Percentiles rank a stretch among this genome's conserved stretches.
Evolutionary conservation across 345 rosid species (phyloP).

Genomic region (Murraya paniculata): DNA sequence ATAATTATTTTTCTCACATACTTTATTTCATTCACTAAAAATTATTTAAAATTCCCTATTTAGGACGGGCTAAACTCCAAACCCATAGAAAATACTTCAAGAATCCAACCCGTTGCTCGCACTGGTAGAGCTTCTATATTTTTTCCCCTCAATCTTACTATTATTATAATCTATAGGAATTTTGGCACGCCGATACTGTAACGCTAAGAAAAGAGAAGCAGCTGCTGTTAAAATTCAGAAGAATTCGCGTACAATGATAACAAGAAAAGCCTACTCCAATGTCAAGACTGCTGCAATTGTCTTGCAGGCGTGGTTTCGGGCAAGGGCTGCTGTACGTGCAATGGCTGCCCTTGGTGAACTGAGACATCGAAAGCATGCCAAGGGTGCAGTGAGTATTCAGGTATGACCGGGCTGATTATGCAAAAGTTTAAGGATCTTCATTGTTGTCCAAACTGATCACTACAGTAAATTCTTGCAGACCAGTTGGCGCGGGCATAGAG

Average conservation of each 20-base stretch:
- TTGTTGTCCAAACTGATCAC: constrained; percentile 11
- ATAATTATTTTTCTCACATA: too few relatives aligned
- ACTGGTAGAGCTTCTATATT: neutral
- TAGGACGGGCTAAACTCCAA: too few relatives aligned
- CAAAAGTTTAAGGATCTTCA: constrained; percentile 8
- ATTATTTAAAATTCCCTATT: too few relatives aligned
- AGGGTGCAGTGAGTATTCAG: constrained; percentile 60
- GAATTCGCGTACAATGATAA: constrained; percentile 56
- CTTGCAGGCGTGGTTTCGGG: constrained; percentile 63
- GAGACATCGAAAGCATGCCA: constrained; percentile 27
- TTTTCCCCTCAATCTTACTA: neutral
- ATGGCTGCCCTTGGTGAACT: constrained; percentile 46
- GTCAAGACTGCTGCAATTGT: constrained; percentile 50
- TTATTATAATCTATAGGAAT: constrained; percentile 41
- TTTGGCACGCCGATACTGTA: constrained; percentile 38
- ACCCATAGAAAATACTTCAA: neutral
- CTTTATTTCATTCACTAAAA: too few relatives aligned
- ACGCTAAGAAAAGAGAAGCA: constrained; percentile 40
- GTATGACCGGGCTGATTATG: constrained; percentile 27
- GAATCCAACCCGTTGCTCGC: constrained; percentile 1
- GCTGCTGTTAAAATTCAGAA: constrained; percentile 78
- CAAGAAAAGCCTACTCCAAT: constrained; percentile 39
- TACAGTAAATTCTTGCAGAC: constrained; percentile 39
- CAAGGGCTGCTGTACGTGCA: constrained; percentile 53
- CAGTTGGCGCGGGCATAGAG: constrained; percentile 56